These are phyloP conservation scores for Sequoiadendron giganteum DNA, from an alignment of 75 land plant species.

Conservation along the genomic window DNA sequence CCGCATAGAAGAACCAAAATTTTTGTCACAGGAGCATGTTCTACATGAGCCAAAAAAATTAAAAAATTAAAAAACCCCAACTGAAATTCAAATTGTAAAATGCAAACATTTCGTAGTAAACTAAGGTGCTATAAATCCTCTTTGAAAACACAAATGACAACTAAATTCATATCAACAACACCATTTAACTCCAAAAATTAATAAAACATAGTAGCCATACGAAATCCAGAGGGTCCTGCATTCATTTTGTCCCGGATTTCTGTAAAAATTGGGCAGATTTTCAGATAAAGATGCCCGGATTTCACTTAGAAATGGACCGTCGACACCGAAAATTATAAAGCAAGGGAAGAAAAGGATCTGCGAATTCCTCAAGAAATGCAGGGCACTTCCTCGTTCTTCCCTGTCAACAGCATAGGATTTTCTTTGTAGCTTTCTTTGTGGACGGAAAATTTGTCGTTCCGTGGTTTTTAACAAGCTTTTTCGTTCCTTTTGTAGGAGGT, in stretches of 20 bases:
- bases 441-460: neutral
- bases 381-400: neutral
- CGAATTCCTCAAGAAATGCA: neutral
- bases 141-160: neutral
- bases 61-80: neutral
- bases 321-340: neutral
- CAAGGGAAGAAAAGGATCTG: neutral
- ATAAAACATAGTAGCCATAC: neutral
- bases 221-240: constrained; percentile 1
- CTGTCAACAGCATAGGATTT: neutral
- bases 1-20: neutral
- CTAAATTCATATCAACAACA: neutral
- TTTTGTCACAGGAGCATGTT: neutral
- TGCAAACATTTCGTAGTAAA: neutral
- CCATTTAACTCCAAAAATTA: neutral
- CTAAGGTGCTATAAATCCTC: neutral
- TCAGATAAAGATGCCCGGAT: neutral
- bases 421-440: neutral
- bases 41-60: neutral
- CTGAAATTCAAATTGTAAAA: neutral
- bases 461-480: neutral
- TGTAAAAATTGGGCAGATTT: neutral
- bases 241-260: neutral
- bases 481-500: no score
- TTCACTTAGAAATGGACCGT: neutral